phyloP scores from a whole-genome alignment of 805 yeast genomes.

The Saccharomyces cerevisiae region DNA sequence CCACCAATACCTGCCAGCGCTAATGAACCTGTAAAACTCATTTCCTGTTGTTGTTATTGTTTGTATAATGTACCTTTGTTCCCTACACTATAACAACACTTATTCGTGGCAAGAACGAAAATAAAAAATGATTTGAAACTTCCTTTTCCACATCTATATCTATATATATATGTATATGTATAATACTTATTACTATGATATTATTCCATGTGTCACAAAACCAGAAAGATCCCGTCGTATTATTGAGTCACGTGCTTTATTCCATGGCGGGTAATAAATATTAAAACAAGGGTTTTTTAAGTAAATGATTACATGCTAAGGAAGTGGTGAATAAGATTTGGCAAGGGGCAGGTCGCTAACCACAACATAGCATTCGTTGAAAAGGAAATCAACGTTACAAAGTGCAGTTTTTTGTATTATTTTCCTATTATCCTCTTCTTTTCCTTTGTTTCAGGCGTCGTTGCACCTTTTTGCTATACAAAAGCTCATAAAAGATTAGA shows the following conservation, averaged over 20 bases:
- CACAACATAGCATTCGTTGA: background rate
- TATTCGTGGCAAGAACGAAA: background rate
- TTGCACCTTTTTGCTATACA: background rate
- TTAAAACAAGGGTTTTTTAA: background rate
- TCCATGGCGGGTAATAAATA: background rate
- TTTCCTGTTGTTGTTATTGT: slow-evolving; percentile 2
- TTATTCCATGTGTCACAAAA: background rate
- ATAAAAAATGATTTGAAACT: background rate
- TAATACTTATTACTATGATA: no score
- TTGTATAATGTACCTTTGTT: background rate
- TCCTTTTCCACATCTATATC: background rate
- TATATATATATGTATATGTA: no score
- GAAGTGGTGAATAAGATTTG: background rate
- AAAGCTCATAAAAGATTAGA: background rate
- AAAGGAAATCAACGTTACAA: background rate
- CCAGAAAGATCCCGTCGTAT: background rate
- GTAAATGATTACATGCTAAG: background rate
- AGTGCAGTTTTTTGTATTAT: background rate
- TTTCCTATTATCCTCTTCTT: background rate
- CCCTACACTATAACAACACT: background rate
- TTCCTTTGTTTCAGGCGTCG: background rate
- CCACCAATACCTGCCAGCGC: slow-evolving; percentile 26
- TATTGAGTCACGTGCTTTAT: background rate
- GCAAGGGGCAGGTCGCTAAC: background rate
- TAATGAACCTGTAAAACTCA: slow-evolving; percentile 29